These are phyloP conservation scores for Stagonosporopsis chrysanthemi DNA, from an alignment of 2,329 filamentous ascomycete species.

Conservation along the genomic window DNA sequence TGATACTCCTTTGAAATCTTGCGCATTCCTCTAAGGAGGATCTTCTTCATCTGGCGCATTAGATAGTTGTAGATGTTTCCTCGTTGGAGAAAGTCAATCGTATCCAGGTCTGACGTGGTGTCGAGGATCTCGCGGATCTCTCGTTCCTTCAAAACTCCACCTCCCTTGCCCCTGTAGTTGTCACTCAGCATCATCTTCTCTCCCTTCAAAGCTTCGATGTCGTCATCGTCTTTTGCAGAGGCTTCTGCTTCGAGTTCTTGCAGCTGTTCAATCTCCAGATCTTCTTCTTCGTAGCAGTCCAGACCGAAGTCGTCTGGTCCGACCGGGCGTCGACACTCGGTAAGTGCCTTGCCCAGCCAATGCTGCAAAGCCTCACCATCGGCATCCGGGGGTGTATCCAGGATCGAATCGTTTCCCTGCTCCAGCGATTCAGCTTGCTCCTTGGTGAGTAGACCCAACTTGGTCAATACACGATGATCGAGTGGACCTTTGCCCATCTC, in stretches of 20 bases:
- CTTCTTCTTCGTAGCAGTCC: slow-evolving; percentile 63
- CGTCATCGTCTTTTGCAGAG: slow-evolving; percentile 61
- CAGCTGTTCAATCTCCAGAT: slow-evolving; percentile 67
- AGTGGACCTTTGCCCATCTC: slow-evolving; percentile 30
- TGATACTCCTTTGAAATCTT: slow-evolving; percentile 60
- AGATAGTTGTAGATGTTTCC: slow-evolving; percentile 73
- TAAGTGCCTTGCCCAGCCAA: slow-evolving; percentile 65
- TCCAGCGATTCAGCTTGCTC: slow-evolving; percentile 70
- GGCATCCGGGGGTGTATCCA: slow-evolving; percentile 44
- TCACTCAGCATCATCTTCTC: slow-evolving; percentile 45
- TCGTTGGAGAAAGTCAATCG: slow-evolving; percentile 63
- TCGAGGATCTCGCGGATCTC: slow-evolving; percentile 50
- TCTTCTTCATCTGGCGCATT: slow-evolving; percentile 61
- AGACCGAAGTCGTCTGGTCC: slow-evolving; percentile 58
- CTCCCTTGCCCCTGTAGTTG: slow-evolving; percentile 47
- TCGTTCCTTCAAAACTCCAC: slow-evolving; percentile 28
- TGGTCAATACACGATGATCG: slow-evolving; percentile 55
- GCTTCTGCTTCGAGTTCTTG: slow-evolving; percentile 67
- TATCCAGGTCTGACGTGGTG: slow-evolving; percentile 64
- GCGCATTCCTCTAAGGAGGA: slow-evolving; percentile 58
- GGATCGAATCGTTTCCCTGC: slow-evolving; percentile 56
- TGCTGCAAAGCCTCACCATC: slow-evolving; percentile 55
- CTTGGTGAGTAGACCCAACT: slow-evolving; percentile 66
- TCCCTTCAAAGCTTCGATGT: slow-evolving; percentile 51
- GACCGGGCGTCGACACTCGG: slow-evolving; percentile 55